Base-by-base conservation (phyloP, 2,329 filamentous ascomycete genomes). In the Fusarium chlamydosporum region DNA sequence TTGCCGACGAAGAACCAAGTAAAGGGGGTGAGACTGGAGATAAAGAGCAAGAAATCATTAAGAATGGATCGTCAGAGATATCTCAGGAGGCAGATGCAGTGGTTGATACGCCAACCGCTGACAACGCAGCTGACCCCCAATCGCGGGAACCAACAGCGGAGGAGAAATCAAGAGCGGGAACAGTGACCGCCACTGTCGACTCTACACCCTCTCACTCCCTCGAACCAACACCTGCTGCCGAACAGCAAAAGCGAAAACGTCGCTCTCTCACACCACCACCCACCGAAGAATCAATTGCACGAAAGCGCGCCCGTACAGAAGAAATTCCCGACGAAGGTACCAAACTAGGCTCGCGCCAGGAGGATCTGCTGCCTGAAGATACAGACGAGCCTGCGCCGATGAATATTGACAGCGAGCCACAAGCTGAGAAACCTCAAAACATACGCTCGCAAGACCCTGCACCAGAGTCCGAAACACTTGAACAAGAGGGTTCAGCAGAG, bases 231-330 rank as follows among this genome's bases (percentile, higher is more conserved):
- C 47, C 62, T 27, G 57, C 48, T 38, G 60, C 68, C 12, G 62
- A 74, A 69, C 81, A 81, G 40, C 86, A 87, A 71, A 92, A 90
- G 78, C 84, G 90, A 65, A 92, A 91, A 77, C 87, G 89, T 71
- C 84, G 89, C 71, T 92, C 89, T 42, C 82, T 83, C 57, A 91
- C 85, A 58, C 90, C 89, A 35, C 81, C 85, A 20, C 86, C 86
- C 10, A 84, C 82, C 11, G 79, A 82, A 26, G 83, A 88, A 58
- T 84, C 86, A 15, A 78, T 84, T 47, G 82, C 83, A 43, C 81
- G 80, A 51, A 91, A 91, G 75, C 88, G 85, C 64, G 79, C 82
- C 12, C 85, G 84, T 68, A 78, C 83, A 47, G 82, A 79, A 38
- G 75, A 72, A 27, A 56, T 51, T 51, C 42, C 12, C 27, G 59